Evolutionary conservation across 148 eudicot species (phyloP).

Genomic region (Amaranthus hypochondriacus): DNA sequence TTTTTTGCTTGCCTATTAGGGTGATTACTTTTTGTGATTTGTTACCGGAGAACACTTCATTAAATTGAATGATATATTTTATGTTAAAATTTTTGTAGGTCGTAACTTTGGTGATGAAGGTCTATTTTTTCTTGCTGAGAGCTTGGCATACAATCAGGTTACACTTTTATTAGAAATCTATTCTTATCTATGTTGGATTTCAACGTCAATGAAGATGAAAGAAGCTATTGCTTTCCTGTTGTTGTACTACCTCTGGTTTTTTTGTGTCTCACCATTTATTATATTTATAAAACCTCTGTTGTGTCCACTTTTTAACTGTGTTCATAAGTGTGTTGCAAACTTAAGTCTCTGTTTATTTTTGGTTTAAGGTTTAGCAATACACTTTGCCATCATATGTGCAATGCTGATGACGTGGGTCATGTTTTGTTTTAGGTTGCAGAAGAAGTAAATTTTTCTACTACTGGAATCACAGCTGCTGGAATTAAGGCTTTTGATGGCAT

Average conservation of each 20-base stretch:
- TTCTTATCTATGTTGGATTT: not conserved
- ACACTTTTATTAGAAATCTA: not conserved
- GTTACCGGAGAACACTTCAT: not conserved
- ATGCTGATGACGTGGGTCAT: slow-evolving; percentile 4
- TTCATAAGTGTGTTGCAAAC: too few relatives aligned
- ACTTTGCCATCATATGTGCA: not conserved
- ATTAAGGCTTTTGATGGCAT: slow-evolving; percentile 84
- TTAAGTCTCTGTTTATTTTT: not conserved
- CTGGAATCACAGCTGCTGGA: slow-evolving; percentile 87
- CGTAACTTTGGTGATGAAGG: slow-evolving; percentile 90
- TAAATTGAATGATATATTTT: not conserved
- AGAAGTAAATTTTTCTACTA: slow-evolving; percentile 88
- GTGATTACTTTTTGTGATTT: not conserved
- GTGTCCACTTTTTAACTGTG: too few relatives aligned
- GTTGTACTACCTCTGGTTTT: not conserved
- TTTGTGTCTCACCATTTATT: too few relatives aligned
- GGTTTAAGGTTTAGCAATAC: not conserved
- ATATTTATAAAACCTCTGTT: too few relatives aligned
- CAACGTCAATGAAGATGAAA: too few relatives aligned
- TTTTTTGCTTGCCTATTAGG: not conserved
- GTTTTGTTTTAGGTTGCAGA: slow-evolving; percentile 53
- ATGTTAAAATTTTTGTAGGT: slow-evolving; percentile 39
- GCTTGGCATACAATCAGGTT: slow-evolving; percentile 92
- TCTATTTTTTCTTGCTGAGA: slow-evolving; percentile 80
- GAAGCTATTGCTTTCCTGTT: not conserved